Evolutionary conservation across 805 yeast species (phyloP).

Genomic region (Zygosaccharomyces pseudorouxii): DNA sequence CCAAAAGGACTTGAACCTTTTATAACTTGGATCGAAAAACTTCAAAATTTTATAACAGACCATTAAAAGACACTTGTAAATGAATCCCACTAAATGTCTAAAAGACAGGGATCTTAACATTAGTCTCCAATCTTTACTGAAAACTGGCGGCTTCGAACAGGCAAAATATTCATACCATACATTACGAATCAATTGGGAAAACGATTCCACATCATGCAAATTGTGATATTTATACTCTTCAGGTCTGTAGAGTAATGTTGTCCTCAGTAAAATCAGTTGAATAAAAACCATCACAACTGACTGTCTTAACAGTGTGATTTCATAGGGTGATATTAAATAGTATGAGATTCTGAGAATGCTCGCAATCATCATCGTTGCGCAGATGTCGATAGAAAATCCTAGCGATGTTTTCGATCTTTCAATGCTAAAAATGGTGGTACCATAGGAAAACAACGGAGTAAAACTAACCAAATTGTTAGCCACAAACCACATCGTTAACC

Average conservation of each 20-base stretch:
- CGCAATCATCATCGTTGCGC: slow-evolving; percentile 84
- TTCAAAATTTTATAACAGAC: slow-evolving; percentile 42
- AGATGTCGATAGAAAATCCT: slow-evolving; percentile 88
- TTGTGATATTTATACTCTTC: slow-evolving; percentile 39
- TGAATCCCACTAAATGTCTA: slow-evolving; percentile 21
- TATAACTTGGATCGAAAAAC: slow-evolving; percentile 65
- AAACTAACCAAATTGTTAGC: slow-evolving; percentile 65
- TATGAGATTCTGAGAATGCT: slow-evolving; percentile 69
- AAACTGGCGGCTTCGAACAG: slow-evolving; percentile 18
- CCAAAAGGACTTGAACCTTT: slow-evolving; percentile 71
- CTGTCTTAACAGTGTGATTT: slow-evolving; percentile 71
- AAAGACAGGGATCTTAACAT: slow-evolving; percentile 22
- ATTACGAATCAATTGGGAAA: slow-evolving; percentile 29
- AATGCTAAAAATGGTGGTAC: slow-evolving; percentile 72
- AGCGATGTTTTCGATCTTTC: slow-evolving; percentile 56
- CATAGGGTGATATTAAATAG: slow-evolving; percentile 77
- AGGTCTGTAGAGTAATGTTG: slow-evolving; percentile 57
- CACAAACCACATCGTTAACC: slow-evolving; percentile 50
- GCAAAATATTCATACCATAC: slow-evolving; percentile 34
- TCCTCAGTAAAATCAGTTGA: slow-evolving; percentile 59
- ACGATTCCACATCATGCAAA: slow-evolving; percentile 35
- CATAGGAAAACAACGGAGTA: slow-evolving; percentile 84
- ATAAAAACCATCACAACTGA: slow-evolving; percentile 80
- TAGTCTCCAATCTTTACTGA: slow-evolving; percentile 31
- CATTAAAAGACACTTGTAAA: slow-evolving; percentile 26